Conservation (phyloP, 148 eudicot species). For the Euryodendron excelsum region DNA sequence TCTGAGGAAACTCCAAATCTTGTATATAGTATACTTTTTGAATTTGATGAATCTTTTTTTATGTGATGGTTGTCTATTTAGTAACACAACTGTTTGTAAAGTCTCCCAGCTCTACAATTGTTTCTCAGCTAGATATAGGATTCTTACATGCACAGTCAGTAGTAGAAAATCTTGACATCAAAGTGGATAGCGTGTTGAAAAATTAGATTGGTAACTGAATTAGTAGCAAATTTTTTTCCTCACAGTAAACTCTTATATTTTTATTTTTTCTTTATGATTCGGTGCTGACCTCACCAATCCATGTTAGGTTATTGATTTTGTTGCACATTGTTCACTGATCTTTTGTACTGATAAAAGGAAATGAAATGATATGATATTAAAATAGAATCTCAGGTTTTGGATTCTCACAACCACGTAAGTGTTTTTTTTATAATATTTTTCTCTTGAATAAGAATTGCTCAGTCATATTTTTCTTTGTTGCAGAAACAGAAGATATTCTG, state of each 20-base stretch:
- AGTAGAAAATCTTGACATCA: not conserved
- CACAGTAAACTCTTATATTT: not conserved
- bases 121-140: not conserved
- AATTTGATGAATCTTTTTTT: not conserved
- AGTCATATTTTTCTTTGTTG: too few relatives aligned
- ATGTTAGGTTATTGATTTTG: not conserved
- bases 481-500: too few relatives aligned
- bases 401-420: too few relatives aligned
- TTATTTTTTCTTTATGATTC: not conserved
- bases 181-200: not conserved
- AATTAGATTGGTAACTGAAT: not conserved
- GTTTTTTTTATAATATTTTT: too few relatives aligned
- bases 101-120: not conserved
- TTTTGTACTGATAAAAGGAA: not conserved
- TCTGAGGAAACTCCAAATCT: slow-evolving; percentile 9
- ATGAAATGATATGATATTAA: too few relatives aligned
- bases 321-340: not conserved
- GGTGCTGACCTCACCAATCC: not conserved
- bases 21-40: slow-evolving; percentile 8
- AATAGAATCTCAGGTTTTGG: too few relatives aligned
- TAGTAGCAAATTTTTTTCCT: not conserved
- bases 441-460: too few relatives aligned
- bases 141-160: not conserved
- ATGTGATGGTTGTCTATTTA: not conserved
- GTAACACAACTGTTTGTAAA: not conserved